These are phyloP conservation scores for Mycena haematopus DNA, from an alignment of 768 basidiomycete genomes.

Conservation along the genomic window DNA sequence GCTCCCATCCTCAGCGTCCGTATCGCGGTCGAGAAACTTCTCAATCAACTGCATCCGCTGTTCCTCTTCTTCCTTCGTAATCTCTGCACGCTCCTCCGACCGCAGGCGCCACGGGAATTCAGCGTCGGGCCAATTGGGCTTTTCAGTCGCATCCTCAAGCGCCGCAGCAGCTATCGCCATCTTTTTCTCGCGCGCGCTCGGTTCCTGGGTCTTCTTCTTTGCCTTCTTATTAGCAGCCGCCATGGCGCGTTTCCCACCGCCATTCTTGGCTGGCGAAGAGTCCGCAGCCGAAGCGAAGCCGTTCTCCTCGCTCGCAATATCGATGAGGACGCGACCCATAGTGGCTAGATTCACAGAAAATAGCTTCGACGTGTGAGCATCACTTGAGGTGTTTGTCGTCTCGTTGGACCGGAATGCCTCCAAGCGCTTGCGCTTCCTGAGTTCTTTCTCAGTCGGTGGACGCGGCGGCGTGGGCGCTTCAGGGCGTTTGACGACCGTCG, in stretches of 20 bases:
- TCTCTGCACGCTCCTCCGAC: constrained; percentile 58
- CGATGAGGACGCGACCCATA: constrained; percentile 73
- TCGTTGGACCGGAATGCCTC: constrained; percentile 65
- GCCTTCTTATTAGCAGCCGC: constrained; percentile 18
- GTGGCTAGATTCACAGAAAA: constrained; percentile 70
- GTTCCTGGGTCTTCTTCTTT: constrained; percentile 57
- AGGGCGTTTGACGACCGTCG: constrained; percentile 47
- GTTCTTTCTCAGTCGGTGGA: constrained; percentile 62
- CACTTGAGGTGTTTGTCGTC: constrained; percentile 37
- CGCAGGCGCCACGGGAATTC: constrained; percentile 81
- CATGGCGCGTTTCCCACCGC: constrained; percentile 41
- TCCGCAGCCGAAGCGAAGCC: constrained; percentile 35
- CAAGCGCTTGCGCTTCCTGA: constrained; percentile 70
- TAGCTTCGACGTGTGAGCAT: constrained; percentile 48
- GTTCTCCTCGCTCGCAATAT: constrained; percentile 52
- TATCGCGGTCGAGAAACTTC: constrained; percentile 74
- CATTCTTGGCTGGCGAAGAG: constrained; percentile 46
- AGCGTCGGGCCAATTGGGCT: constrained; percentile 79
- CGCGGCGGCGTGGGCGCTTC: constrained; percentile 46
- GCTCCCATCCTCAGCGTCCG: constrained; percentile 62
- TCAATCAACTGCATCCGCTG: constrained; percentile 72
- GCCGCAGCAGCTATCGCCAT: constrained; percentile 29
- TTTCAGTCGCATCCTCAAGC: constrained; percentile 46
- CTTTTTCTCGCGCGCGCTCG: constrained; percentile 43
- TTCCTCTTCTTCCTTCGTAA: constrained; percentile 59